Percentiles rank a stretch among this genome's conserved stretches.
phyloP scores from a whole-genome alignment of 768 basidiomycete genomes.

The Agaricus blazei region DNA sequence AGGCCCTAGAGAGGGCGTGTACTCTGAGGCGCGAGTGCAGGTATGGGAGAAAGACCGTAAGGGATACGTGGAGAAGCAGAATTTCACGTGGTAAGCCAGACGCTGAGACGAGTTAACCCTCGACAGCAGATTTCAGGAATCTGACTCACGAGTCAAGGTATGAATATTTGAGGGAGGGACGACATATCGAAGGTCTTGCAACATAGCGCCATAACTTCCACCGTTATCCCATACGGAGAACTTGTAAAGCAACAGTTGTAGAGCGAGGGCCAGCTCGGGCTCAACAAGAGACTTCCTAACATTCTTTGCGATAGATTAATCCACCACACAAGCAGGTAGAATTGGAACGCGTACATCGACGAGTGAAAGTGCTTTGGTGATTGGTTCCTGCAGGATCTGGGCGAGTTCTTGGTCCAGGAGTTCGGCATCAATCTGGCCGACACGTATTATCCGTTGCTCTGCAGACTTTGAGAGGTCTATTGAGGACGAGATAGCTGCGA shows the following conservation, averaged over 20 bases:
- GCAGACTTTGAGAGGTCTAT: constrained; percentile 27
- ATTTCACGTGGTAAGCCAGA: constrained; percentile 59
- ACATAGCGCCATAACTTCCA: constrained; percentile 76
- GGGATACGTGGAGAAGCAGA: constrained; percentile 59
- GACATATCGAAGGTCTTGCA: constrained; percentile 72
- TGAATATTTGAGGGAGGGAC: constrained; percentile 20
- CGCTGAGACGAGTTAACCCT: constrained; percentile 32
- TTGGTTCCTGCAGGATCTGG: constrained; percentile 75
- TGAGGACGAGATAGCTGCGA: constrained; percentile 42
- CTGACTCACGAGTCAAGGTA: constrained; percentile 31
- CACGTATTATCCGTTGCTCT: constrained; percentile 57
- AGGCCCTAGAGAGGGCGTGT: constrained; percentile 76
- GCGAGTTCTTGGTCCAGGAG: constrained; percentile 87
- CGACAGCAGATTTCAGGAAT: constrained; percentile 3
- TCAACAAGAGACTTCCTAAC: constrained; percentile 59
- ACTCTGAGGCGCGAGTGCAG: constrained; percentile 67
- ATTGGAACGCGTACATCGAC: constrained; percentile 49
- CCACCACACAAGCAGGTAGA: not conserved
- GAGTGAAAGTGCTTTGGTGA: constrained; percentile 63
- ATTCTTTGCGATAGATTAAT: constrained; percentile 33
- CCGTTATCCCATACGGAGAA: constrained; percentile 79
- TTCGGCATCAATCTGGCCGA: constrained; percentile 89
- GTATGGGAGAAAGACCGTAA: constrained; percentile 79
- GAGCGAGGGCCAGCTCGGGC: constrained; percentile 67
- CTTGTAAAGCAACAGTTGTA: constrained; percentile 72